Evolutionary conservation across 768 basidiomycete species (phyloP).

Genomic region (Clavulina sp.): DNA sequence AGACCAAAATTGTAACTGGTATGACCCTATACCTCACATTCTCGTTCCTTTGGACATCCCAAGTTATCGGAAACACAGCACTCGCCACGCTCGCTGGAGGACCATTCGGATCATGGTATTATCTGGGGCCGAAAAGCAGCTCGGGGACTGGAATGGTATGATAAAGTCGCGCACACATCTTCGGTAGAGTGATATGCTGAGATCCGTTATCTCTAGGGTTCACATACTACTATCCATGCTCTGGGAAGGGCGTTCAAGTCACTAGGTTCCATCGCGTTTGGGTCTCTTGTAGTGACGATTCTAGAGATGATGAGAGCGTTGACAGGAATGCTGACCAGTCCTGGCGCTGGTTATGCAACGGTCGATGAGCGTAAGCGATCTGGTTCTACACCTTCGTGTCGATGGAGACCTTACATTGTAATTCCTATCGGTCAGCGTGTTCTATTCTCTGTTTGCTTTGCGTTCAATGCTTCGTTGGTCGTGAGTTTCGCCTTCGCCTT

Average conservation of each 20-base stretch:
- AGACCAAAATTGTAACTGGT: constrained; percentile 47
- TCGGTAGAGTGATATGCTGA: too few species aligned
- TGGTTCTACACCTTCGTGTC: background rate
- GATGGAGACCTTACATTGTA: background rate
- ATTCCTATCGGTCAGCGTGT: constrained; percentile 38
- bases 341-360: constrained; percentile 36
- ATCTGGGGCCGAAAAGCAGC: constrained; percentile 46
- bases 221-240: constrained; percentile 48
- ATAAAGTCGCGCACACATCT: background rate
- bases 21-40: constrained; percentile 63
- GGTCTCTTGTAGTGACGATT: constrained; percentile 65
- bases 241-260: constrained; percentile 66
- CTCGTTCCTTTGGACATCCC: constrained; percentile 74
- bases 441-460: too few species aligned
- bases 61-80: constrained; percentile 63
- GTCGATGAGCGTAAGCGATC: constrained; percentile 49
- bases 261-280: constrained; percentile 73
- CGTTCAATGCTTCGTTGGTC: constrained; percentile 59
- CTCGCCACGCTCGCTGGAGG: constrained; percentile 70
- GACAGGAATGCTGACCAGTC: constrained; percentile 38
- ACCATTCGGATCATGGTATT: constrained; percentile 64
- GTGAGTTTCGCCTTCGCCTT: too few species aligned
- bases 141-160: constrained; percentile 40
- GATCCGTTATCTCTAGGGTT: too few species aligned
- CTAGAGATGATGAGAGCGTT: constrained; percentile 51